Percentiles rank a stretch among this genome's conserved stretches.
Conservation (phyloP, 345 rosid species). For the Populus euphratica region DNA sequence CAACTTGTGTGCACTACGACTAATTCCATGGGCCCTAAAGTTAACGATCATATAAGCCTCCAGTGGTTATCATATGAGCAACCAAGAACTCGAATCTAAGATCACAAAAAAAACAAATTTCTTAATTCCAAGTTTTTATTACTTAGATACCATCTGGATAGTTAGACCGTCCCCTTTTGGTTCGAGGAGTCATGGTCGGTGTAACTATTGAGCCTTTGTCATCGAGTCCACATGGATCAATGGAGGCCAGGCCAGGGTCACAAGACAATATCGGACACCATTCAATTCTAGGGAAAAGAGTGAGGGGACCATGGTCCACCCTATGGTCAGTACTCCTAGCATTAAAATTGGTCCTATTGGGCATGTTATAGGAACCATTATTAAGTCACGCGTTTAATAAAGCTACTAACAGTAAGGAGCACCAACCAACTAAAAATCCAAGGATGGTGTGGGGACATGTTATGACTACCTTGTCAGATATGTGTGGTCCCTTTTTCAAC, state of each 20-base stretch:
- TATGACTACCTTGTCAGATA: background rate
- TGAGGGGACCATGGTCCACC: conserved; percentile 11
- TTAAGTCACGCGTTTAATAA: background rate
- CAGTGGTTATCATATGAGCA: no score
- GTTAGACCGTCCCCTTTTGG: background rate
- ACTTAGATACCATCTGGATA: no score
- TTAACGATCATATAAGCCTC: no score
- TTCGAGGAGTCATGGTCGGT: conserved; percentile 5
- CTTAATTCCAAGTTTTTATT: no score
- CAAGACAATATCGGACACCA: background rate
- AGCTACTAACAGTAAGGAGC: background rate
- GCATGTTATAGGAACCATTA: background rate
- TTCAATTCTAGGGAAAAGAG: background rate
- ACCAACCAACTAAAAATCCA: conserved; percentile 5
- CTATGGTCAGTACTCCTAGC: background rate
- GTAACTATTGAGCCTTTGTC: background rate
- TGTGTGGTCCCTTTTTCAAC: no score
- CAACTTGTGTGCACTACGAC: no score
- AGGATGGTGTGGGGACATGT: background rate
- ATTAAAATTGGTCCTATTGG: background rate
- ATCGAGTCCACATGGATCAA: background rate
- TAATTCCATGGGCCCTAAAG: no score
- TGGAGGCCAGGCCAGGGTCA: background rate
- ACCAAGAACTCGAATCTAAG: no score
- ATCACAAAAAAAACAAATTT: no score